Evolutionary conservation across 2,329 filamentous ascomycete species (phyloP), one percentile per base, ranked within the genome.

Genomic region (Penicillium sp.): DNA sequence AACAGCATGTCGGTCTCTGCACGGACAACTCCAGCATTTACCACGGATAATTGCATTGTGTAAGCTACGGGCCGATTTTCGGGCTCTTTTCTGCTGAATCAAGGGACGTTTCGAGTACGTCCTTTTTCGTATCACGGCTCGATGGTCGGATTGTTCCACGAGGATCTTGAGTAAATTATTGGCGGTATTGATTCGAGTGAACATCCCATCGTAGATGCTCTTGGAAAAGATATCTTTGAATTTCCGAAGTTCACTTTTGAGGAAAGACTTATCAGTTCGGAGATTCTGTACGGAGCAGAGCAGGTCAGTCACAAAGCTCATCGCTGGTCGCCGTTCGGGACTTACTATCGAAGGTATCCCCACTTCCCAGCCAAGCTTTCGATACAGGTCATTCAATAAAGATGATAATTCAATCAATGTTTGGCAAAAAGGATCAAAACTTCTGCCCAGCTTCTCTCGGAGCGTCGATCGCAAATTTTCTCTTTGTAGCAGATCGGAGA

Each of bases 161-260:
- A 63, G 52, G 2, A 45, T 57, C 21, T 51, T 60, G 7, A 63
- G 43, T 6, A 56, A 45, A 14, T 34, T 47, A 24, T 63, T 63
- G 2, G 52, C 24, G 1, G 19, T 45, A n/a, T 61, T 36, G 4
- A 61, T 54, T 19, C 51, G 51, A 5, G 31, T 19, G 2, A 63
- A 42, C 0, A 63, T 51, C 39, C 59, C 57, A 1, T 47, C 43
- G 18, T 65, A 65, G 4, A 65, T 48, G 2, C 47, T 47, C 11
- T 53, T 59, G 13, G 45, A 54, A 4, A 63, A 52, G 6, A 65
- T 49, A 10, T 53, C 45, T 23, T 52, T 34, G 24, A 60, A 55
- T 33, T 58, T 60, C 11, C 14, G 13, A 13, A 40, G 37, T n/a
- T 40, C 37, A 24, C 14, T 26, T 24, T 40, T 40, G 37, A 40